Conservation (phyloP, 208 protist species). For the Leishmania mexicana region DNA sequence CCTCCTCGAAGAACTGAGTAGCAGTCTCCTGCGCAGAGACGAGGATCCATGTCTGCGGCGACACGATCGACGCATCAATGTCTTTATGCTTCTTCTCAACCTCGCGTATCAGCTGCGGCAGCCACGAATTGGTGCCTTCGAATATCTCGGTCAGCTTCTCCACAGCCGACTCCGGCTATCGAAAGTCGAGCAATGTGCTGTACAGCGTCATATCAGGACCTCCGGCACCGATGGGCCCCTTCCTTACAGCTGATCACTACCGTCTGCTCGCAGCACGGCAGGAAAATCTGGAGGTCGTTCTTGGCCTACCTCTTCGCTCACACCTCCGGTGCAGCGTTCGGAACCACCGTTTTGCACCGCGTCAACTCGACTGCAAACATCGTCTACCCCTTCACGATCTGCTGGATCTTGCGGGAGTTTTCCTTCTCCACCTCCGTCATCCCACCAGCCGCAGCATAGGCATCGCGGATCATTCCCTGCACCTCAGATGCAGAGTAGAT, state of each 20-base stretch:
- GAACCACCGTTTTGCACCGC: slow-evolving; percentile 43
- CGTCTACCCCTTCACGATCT: slow-evolving; percentile 34
- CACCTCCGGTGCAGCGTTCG: slow-evolving; percentile 37
- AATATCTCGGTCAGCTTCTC: slow-evolving; percentile 66
- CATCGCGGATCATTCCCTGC: slow-evolving; percentile 33
- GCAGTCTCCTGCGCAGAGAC: slow-evolving; percentile 49
- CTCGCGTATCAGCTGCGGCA: slow-evolving; percentile 59
- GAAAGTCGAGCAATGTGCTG: slow-evolving; percentile 64
- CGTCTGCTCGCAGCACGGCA: slow-evolving; percentile 66
- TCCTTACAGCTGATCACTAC: slow-evolving; percentile 65
- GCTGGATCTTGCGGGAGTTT: slow-evolving; percentile 73
- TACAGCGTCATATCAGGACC: slow-evolving; percentile 48
- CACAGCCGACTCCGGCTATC: slow-evolving; percentile 66
- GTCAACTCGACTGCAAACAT: slow-evolving; percentile 59
- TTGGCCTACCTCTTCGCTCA: slow-evolving; percentile 51
- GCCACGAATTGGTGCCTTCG: slow-evolving; percentile 65
- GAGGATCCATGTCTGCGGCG: slow-evolving; percentile 46
- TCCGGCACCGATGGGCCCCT: slow-evolving; percentile 35
- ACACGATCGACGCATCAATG: slow-evolving; percentile 26
- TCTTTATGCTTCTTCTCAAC: slow-evolving; percentile 54
- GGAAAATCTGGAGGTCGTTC: slow-evolving; percentile 65
- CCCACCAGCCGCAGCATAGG: slow-evolving; percentile 9
- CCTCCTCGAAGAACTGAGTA: slow-evolving; percentile 42
- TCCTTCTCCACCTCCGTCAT: slow-evolving; percentile 53
- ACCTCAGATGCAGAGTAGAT: slow-evolving; percentile 47